Evolutionary conservation across 305 asterid species (phyloP), one percentile per base, ranked within the genome.

Genomic region (Stenogyne calaminthoides): DNA sequence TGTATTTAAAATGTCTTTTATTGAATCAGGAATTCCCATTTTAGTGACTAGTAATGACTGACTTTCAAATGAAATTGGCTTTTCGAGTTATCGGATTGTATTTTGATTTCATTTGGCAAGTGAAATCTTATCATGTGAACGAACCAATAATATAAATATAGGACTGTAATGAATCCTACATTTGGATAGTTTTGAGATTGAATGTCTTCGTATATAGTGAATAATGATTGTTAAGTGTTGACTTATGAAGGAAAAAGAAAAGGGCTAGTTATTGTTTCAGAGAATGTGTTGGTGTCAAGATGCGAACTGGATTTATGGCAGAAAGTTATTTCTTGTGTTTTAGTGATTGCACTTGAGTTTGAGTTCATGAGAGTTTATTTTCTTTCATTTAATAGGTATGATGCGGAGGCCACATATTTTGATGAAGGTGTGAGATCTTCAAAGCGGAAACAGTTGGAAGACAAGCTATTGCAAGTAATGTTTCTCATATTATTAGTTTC

Each of bases 351-450:
- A 59, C 65, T 66, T 70, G 66, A 64, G 46, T 20, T 78, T 56
- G 51, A 67, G 22, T 57, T 60, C 15, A 61, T 20, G 37, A 60
- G 75, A 47, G 85, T 80, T 54, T 18, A 49, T 39, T 47, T 75
- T 42, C 64, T 65, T 47, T 64, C 47, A 18, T 39, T 32, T 63
- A 37, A 37, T 65, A 87, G 92, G 87, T 87, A 87, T 78, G 87
- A 87, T 71, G 57, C 64, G 2, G 92, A 87, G 74, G 92, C 90
- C 64, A 81, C 83, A 72, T 87, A 80, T 71, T 87, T 87, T 78
- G 92, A 87, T 54, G 90, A 85, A 84, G 75, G 87, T 78, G 92
- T 87, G 67, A 73, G 90, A 73, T 74, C 85, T 73, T 36, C 85
- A 49, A 85, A 87, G 84, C 81, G 84, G 72, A 85, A 77, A 58